Conservation (phyloP, 208 protist species). For the Leishmania gerbilli region DNA sequence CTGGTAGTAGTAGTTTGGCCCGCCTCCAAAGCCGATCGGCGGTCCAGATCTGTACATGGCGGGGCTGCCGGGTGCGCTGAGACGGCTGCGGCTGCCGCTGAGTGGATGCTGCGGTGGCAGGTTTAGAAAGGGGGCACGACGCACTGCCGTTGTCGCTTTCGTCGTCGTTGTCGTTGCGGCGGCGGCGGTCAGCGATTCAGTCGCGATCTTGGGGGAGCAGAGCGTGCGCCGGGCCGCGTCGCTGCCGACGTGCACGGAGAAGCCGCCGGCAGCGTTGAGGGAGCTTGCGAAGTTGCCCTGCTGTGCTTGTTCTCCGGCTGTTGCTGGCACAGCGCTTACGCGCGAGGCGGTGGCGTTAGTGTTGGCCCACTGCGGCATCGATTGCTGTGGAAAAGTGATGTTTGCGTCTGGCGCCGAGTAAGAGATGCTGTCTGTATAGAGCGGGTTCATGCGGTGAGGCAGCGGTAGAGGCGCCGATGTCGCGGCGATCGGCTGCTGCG, state of each 20-base stretch:
- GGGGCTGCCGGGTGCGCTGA: background rate
- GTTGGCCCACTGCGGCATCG: background rate
- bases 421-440: too few relatives aligned
- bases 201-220: background rate
- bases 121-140: background rate
- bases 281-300: background rate
- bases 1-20: constrained; percentile 37
- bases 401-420: too few relatives aligned
- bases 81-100: background rate
- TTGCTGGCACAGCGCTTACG: background rate
- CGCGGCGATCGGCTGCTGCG: background rate
- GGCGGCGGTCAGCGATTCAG: background rate
- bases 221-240: background rate
- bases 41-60: background rate
- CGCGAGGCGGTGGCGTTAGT: background rate
- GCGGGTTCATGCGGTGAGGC: too few relatives aligned
- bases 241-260: background rate
- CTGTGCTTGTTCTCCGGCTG: background rate
- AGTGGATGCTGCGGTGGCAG: background rate
- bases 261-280: background rate
- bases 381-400: background rate
- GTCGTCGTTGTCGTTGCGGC: background rate
- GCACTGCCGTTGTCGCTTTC: background rate
- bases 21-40: background rate
- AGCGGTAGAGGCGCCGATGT: background rate